phyloP scores from a whole-genome alignment of 2,329 filamentous ascomycete genomes.

The Sclerotinia borealis region DNA sequence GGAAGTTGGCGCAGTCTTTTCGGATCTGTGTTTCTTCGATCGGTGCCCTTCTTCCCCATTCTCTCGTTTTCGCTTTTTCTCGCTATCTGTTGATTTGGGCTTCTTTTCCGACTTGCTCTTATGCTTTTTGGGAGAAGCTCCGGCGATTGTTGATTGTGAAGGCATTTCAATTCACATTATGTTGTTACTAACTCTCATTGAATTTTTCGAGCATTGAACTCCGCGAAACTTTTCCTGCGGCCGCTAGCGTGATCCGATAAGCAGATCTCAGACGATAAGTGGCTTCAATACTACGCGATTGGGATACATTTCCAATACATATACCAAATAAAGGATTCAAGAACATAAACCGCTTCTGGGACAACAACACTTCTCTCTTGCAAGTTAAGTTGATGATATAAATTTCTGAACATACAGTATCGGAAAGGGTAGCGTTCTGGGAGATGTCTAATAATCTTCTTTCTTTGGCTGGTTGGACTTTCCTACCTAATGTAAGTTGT shows the following conservation, averaged over 20 bases:
- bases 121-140: slow-evolving; percentile 25
- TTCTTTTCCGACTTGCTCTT: slow-evolving; percentile 31
- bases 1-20: slow-evolving; percentile 32
- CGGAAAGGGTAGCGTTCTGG: neutral
- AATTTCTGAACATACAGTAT: neutral
- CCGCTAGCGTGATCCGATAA: slow-evolving; percentile 12
- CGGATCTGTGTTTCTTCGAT: slow-evolving; percentile 38
- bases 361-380: neutral
- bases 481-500: slow-evolving; percentile 51
- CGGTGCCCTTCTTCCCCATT: slow-evolving; percentile 38
- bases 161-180: slow-evolving; percentile 28
- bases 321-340: neutral
- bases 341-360: neutral
- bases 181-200: neutral
- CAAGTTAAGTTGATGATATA: neutral
- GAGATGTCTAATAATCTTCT: slow-evolving; percentile 36
- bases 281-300: slow-evolving; percentile 5
- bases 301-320: slow-evolving; percentile 4
- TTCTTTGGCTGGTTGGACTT: slow-evolving; percentile 54
- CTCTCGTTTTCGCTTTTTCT: slow-evolving; percentile 38
- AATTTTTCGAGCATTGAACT: slow-evolving; percentile 1
- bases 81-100: slow-evolving; percentile 35
- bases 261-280: slow-evolving; percentile 5
- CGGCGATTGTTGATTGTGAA: slow-evolving; percentile 8
- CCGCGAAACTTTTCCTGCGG: slow-evolving; percentile 11